Percentiles rank a stretch among this genome's conserved stretches.
Conservation (phyloP, 805 yeast genomes). For the Kuraishia ogatae region DNA sequence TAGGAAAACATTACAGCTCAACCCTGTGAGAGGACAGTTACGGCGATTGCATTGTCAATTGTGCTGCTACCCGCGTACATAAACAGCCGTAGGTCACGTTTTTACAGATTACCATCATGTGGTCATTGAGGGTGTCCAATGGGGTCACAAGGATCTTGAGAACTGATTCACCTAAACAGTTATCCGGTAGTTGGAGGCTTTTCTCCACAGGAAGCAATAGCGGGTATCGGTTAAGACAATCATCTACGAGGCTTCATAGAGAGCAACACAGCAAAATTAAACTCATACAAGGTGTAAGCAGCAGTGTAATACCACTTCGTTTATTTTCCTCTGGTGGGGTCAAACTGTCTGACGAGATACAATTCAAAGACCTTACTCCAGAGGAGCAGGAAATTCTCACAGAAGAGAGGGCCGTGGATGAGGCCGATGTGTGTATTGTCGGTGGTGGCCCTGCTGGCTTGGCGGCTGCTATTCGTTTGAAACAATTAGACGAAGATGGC, state of each 20-base stretch:
- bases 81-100: neutral
- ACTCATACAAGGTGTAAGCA: neutral
- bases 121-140: neutral
- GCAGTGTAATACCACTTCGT: neutral
- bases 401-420: constrained; percentile 72
- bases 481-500: constrained; percentile 73
- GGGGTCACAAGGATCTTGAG: neutral
- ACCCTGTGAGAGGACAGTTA: too few species aligned
- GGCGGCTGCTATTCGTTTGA: constrained; percentile 84
- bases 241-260: neutral
- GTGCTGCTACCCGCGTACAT: too few species aligned
- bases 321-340: neutral
- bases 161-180: neutral
- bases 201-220: neutral
- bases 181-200: neutral
- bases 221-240: neutral
- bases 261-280: neutral
- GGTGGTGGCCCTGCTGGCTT: constrained; percentile 99
- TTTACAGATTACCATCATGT: neutral
- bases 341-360: constrained; percentile 14
- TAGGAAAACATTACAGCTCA: too few species aligned
- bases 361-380: constrained; percentile 19
- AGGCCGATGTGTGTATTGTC: constrained; percentile 89
- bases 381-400: constrained; percentile 39
- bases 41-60: too few species aligned